Evolutionary conservation across 768 basidiomycete genomes (phyloP).

Genomic region (Mycena polygramma): DNA sequence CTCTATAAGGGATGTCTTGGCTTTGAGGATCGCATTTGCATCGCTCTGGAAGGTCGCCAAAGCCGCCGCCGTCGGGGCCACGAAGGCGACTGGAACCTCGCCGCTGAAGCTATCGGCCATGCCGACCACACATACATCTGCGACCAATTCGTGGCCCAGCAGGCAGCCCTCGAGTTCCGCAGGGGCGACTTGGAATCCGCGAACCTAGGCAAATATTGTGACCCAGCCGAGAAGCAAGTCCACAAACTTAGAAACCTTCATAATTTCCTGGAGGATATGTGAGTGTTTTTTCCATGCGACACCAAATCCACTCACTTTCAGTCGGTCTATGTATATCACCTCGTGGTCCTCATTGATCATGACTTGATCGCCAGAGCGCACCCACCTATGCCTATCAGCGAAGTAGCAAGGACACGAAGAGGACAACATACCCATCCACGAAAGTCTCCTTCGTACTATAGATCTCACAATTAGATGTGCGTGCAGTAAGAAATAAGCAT

Average conservation of each 20-base stretch:
- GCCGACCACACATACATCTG: constrained; percentile 60
- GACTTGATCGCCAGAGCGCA: constrained; percentile 65
- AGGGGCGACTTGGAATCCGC: constrained; percentile 45
- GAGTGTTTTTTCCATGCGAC: too few relatives aligned
- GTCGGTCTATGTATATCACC: constrained; percentile 64
- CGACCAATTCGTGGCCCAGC: constrained; percentile 56
- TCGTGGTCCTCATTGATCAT: constrained; percentile 58
- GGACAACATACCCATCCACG: constrained; percentile 12
- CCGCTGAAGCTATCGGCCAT: constrained; percentile 65
- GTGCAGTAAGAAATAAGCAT: background rate
- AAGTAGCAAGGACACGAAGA: background rate
- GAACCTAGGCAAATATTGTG: constrained; percentile 39
- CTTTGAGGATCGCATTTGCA: background rate
- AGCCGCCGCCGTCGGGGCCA: constrained; percentile 54
- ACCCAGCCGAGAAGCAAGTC: background rate
- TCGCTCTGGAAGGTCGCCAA: constrained; percentile 39
- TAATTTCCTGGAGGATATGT: constrained; percentile 15
- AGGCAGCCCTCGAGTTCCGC: constrained; percentile 62
- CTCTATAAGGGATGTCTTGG: constrained; percentile 28
- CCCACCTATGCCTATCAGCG: constrained; percentile 46
- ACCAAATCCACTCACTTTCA: constrained; percentile 51
- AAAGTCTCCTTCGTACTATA: constrained; percentile 15
- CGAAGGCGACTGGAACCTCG: constrained; percentile 67
- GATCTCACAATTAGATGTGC: too few relatives aligned
- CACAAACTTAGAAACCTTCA: constrained; percentile 12